Base-by-base conservation (phyloP, 371 early-diverging fungal species). In the Umbelopsis sp. region DNA sequence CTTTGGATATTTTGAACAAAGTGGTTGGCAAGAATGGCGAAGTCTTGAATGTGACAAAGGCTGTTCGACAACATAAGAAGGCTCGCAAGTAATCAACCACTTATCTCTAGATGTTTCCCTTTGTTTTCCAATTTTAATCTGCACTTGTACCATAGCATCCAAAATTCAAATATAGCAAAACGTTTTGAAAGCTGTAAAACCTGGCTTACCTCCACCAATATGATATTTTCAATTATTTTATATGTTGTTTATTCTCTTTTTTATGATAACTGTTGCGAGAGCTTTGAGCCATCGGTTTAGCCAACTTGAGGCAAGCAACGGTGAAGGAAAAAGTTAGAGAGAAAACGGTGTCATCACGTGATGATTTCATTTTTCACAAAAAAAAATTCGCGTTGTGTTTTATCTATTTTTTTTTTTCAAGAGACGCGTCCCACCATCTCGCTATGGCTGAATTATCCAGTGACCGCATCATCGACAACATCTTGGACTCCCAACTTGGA, bases 21-120 rank as follows among this genome's bases (percentile, higher is more conserved):
- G 84, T 90, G 44, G 83, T 87, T 65, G 82, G 83, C 62, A 86
- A 89, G 83, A 80, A 80, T 51, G 87, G 82, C 66, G 76, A 83
- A 62, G 80, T 87, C 63, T 57, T 57, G 57, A 87, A 89, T 65
- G 82, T 89, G 44, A 85, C 84, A 75, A 90, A 87, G 76, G 85
- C 79, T 75, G 73, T 68, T 44, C 76, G 77, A 65, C 46, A 65
- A 45, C 32, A 25, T 29, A 46, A 46, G 50, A 46, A 32, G 24
- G 35, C 35, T 35, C 46, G 50, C 9, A 44, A 35, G 32, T 46
- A 46, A 25, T 65, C 50, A 46, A 25, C 20, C 45, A 7, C 41
- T 41, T 41, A 41, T 44, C 35, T 46, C 64, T 44, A 41, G 41
- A 64, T 20, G 46, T 35, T 25, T 25, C 18, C n/a, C 25, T 44